Evolutionary conservation across 352 stramenopile species (phyloP), one percentile per base, ranked within the genome.

Genomic region (Pseudoperonospora humuli): DNA sequence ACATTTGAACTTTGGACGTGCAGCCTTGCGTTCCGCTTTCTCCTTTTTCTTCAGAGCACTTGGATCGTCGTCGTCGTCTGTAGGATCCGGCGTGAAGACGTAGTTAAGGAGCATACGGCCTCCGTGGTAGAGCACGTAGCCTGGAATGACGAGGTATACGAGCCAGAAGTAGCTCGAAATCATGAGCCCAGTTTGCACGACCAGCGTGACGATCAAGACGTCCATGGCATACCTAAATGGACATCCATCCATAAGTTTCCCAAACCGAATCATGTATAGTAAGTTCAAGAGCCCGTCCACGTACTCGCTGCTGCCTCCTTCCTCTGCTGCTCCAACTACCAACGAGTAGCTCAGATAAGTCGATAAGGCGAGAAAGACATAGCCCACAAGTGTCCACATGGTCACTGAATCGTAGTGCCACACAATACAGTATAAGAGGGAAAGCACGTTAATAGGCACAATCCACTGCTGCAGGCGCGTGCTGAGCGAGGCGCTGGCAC

Each of bases 111-210:
- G 31, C 62, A 89, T 70, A 13, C 68, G 61, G 15, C 79, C 76
- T 11, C 56, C 77, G 18, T 87, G 78, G 66, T 86, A 94, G n/a
- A 90, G 48, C 47, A 94, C 27, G 45, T 75, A 92, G 6, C 74
- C 79, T 27, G 82, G 81, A 33, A 93, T 86, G 64, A 74, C 69
- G 31, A 94, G 64, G 56, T 81, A 90, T 19, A 81, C 45, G 47
- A 87, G 70, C 82, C 82, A 94, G 45, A 91, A 94, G 72, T 92
- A 94, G 61, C 84, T 78, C 13, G 79, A 90, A 41, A 92, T 53
- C 41, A 89, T 42, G 17, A 86, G 60, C 11, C 82, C 82, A 0
- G 65, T 56, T 35, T 94, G 78, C 45, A 89, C 80, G 34, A 86
- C 74, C 19, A 94, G 62, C 39, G 77, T 90, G 40, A 94, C 46